These are phyloP conservation scores for Geotrichum klebahnii DNA, from an alignment of 1,139 yeast genomes.

Conservation along the genomic window DNA sequence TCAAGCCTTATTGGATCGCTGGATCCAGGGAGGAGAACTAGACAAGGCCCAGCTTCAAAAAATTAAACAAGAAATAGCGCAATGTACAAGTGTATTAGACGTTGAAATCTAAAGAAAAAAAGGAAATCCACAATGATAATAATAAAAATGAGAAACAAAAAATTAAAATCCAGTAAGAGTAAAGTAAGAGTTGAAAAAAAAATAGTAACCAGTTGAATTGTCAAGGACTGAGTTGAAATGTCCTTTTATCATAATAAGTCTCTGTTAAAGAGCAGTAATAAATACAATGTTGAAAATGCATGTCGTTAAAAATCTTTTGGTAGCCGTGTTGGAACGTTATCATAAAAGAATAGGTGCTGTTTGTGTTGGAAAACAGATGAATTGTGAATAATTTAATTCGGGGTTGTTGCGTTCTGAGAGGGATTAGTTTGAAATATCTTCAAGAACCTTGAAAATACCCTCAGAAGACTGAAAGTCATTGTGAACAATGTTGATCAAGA, in stretches of 20 bases:
- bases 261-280: conserved; percentile 5
- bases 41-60: background rate
- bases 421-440: conserved; percentile 23
- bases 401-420: background rate
- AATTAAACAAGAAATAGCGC: background rate
- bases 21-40: background rate
- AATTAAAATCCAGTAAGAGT: background rate
- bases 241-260: conserved; percentile 7
- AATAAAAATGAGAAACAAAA: background rate
- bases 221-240: conserved; percentile 9
- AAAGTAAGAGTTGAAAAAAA: conserved; percentile 1
- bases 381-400: conserved; percentile 2
- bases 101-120: conserved; percentile 1
- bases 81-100: conserved; percentile 1
- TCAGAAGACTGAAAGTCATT: conserved; percentile 55
- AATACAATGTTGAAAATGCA: conserved; percentile 21
- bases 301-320: conserved; percentile 14
- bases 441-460: conserved; percentile 39
- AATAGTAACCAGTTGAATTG: conserved; percentile 1
- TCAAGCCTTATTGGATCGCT: background rate
- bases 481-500: conserved; percentile 83
- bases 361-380: conserved; percentile 19
- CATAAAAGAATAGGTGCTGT: conserved; percentile 19
- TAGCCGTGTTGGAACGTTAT: conserved; percentile 11
- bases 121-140: background rate